Percentiles rank a stretch among this genome's conserved stretches.
Conservation (phyloP, 73 alveolate species). For the Paramecium sonneborni region DNA sequence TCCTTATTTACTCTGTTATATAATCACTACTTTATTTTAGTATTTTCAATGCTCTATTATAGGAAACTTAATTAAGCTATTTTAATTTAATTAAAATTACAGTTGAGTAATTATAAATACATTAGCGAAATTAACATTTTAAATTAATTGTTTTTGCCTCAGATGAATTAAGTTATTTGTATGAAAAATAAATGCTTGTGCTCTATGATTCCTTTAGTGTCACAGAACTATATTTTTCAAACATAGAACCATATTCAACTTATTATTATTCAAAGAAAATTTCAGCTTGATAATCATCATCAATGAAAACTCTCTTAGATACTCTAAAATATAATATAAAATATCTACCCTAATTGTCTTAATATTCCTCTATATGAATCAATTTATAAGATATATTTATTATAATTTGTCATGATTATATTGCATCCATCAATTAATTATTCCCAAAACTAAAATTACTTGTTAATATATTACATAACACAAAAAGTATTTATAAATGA, state of each 20-base stretch:
- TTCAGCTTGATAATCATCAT: conserved; percentile 35
- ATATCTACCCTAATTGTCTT: background rate
- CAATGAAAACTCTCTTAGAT: background rate
- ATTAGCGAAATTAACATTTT: conserved; percentile 16
- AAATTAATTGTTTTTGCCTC: background rate
- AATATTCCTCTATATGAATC: conserved; percentile 22
- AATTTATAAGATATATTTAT: conserved; percentile 7
- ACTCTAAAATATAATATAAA: background rate
- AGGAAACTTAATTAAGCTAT: conserved; percentile 1
- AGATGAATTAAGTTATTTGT: background rate
- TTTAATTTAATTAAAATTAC: background rate
- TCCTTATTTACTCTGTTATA: background rate
- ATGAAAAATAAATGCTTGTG: conserved; percentile 4
- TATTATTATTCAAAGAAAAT: background rate
- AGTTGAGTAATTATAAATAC: background rate
- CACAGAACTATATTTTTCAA: conserved; percentile 26
- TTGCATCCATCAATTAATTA: background rate
- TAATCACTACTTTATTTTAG: background rate
- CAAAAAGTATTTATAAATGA: background rate
- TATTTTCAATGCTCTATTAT: background rate
- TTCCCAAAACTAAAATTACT: conserved; percentile 15
- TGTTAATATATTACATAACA: background rate
- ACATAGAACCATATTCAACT: conserved; percentile 44
- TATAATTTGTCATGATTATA: background rate
- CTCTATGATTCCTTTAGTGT: conserved; percentile 9